These are phyloP conservation scores for Chimonanthus praecox DNA, from an alignment of 164 flowering plant genomes.

Conservation along the genomic window DNA sequence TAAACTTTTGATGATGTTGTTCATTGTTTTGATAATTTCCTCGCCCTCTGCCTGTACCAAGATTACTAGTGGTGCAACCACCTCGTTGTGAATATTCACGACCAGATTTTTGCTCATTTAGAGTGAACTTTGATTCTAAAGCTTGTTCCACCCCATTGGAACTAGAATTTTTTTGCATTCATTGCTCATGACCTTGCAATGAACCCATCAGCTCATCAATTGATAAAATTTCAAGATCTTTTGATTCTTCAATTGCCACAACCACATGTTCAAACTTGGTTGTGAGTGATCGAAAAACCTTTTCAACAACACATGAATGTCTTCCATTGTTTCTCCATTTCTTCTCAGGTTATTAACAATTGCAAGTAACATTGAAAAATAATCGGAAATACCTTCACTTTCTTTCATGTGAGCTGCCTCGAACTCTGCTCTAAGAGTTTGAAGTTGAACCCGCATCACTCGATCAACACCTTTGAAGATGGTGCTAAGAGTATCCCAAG, in stretches of 20 bases:
- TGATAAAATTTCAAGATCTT: background rate
- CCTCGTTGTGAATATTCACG: background rate
- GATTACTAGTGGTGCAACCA: background rate
- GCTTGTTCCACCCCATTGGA: background rate
- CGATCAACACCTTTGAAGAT: constrained; percentile 3
- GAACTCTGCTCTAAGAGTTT: constrained; percentile 1
- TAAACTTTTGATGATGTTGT: background rate
- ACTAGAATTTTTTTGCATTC: background rate
- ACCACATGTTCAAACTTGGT: background rate
- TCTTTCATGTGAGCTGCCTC: constrained; percentile 1
- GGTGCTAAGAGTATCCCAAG: background rate
- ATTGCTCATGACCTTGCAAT: constrained; percentile 1
- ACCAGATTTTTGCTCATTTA: background rate
- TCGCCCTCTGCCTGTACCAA: background rate
- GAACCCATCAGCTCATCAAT: constrained; percentile 2
- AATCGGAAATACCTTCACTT: constrained; percentile 1
- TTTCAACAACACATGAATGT: background rate
- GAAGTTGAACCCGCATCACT: background rate
- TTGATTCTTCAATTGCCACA: background rate
- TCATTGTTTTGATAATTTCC: background rate
- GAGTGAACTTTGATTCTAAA: background rate
- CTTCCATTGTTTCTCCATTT: background rate
- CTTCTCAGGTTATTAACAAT: background rate
- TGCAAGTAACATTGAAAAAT: background rate
- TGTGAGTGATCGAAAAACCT: background rate